Base-by-base conservation (phyloP, 2,329 filamentous ascomycete species). In the Biscogniauxia sp. region DNA sequence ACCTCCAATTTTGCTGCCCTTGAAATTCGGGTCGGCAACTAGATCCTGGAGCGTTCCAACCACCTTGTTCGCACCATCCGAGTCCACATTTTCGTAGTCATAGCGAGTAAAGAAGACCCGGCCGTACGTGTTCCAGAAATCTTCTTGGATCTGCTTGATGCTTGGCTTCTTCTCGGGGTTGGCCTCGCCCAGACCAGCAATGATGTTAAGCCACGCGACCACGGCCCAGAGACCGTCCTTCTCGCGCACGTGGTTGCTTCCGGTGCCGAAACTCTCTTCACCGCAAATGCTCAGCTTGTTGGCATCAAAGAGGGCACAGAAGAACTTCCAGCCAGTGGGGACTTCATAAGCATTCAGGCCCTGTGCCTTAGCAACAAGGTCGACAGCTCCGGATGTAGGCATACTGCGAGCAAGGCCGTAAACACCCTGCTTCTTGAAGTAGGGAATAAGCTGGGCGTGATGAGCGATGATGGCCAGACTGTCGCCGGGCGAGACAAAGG, bases 41-140 rank as follows among this genome's bases (percentile, higher is more conserved):
- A 96, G 84, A 66, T 89, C 88, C 71, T 88, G 84, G 72, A 99
- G 84, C 72, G 92, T 88, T 59, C 86, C 88, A 53, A 97, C 90
- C 61, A 99, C 88, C 81, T 96, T 94, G 80, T 90, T 91, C 65
- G 95, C 95, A 50, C 91, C 93, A 8, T 94, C 92, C 53, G 88
- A 90, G 80, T 97, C 93, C 67, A 96, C 93, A 69, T 96, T 87
- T 80, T 99, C 95, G 79, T 97, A 99, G 79, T 99, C 95, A 79
- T 98, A 98, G 66, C 95, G 92, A 51, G 95, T 99, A 85, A 99
- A 99, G 84, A 98, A 99, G 32, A 93, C 97, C 61, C 95, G 93
- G 72, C 95, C 95, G 77, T 99, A 99, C 60, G 87, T 91, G 72
- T 86, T 85, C 95, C 95, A 99, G 86, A 99, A 98, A 75, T 97